Evolutionary conservation across 1,139 yeast genomes (phyloP).

Genomic region (Diutina catenulata): DNA sequence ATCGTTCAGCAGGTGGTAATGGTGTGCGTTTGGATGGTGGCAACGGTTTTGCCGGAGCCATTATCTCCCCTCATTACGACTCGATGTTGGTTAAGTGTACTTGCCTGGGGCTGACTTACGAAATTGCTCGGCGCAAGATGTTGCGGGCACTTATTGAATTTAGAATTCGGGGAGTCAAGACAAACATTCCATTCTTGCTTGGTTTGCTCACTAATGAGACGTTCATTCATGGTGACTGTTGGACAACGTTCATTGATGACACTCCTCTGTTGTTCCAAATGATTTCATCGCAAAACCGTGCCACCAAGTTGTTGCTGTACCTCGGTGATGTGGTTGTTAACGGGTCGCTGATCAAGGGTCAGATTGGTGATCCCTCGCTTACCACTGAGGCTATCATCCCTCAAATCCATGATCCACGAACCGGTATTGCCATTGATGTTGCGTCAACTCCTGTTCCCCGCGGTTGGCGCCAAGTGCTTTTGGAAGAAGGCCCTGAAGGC

Average conservation of each 20-base stretch:
- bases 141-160: slow-evolving; percentile 91
- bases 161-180: slow-evolving; percentile 97
- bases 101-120: slow-evolving; percentile 92
- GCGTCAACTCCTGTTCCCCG: slow-evolving; percentile 42
- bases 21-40: slow-evolving; percentile 99
- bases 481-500: slow-evolving; percentile 76
- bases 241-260: slow-evolving; percentile 98
- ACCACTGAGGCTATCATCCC: slow-evolving; percentile 68
- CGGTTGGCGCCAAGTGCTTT: slow-evolving; percentile 88
- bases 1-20: slow-evolving; percentile 98
- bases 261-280: slow-evolving; percentile 93
- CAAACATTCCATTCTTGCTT: slow-evolving; percentile 90
- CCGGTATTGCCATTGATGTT: slow-evolving; percentile 50
- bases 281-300: slow-evolving; percentile 93
- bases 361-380: slow-evolving; percentile 82
- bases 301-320: slow-evolving; percentile 81
- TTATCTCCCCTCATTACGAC: slow-evolving; percentile 95
- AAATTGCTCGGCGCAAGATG: slow-evolving; percentile 96
- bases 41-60: slow-evolving; percentile 97
- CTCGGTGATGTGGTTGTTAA: slow-evolving; percentile 89
- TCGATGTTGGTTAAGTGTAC: slow-evolving; percentile 97
- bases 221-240: slow-evolving; percentile 80
- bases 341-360: slow-evolving; percentile 93
- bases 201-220: slow-evolving; percentile 88
- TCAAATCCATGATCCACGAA: slow-evolving; percentile 43